Conservation (phyloP, 2,329 filamentous ascomycete species). For the Pseudogymnoascus sp. region DNA sequence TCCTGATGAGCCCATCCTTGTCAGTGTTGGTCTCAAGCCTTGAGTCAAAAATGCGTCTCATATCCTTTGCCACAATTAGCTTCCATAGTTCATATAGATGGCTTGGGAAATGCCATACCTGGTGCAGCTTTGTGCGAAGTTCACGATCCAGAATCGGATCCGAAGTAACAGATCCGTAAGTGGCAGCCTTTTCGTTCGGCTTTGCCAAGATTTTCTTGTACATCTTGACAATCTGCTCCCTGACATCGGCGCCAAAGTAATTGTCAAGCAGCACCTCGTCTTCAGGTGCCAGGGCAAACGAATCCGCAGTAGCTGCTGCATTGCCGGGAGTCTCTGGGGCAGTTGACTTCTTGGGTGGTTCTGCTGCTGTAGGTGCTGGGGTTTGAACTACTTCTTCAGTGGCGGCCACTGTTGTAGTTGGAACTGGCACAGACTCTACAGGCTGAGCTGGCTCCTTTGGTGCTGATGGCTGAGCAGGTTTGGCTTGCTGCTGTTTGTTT, state of each 20-base stretch:
- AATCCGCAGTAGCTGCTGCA: slow-evolving; percentile 4
- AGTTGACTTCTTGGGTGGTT: not conserved
- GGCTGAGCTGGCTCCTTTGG: not conserved
- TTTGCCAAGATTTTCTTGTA: slow-evolving; percentile 44
- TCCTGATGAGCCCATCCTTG: slow-evolving; percentile 47
- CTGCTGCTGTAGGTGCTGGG: not conserved
- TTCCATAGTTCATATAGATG: not conserved
- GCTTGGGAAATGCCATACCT: slow-evolving; percentile 28
- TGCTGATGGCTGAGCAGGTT: slow-evolving; percentile 16
- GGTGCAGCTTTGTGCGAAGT: slow-evolving; percentile 53
- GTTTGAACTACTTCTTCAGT: not conserved
- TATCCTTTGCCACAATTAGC: slow-evolving; percentile 9
- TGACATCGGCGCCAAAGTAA: slow-evolving; percentile 43
- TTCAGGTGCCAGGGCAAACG: slow-evolving; percentile 32
- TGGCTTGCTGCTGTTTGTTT: not conserved
- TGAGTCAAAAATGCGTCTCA: slow-evolving; percentile 56
- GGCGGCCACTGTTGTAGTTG: not conserved
- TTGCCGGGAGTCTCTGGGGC: not conserved
- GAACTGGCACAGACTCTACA: not conserved
- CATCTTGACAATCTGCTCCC: slow-evolving; percentile 43
- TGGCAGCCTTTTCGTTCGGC: slow-evolving; percentile 45
- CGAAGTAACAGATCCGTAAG: slow-evolving; percentile 45
- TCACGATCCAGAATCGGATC: slow-evolving; percentile 50
- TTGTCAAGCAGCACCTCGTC: slow-evolving; percentile 35
- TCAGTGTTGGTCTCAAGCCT: slow-evolving; percentile 55